Conservation (phyloP, 1,284 basidiomycete genomes). For the Ustilago tritici region DNA sequence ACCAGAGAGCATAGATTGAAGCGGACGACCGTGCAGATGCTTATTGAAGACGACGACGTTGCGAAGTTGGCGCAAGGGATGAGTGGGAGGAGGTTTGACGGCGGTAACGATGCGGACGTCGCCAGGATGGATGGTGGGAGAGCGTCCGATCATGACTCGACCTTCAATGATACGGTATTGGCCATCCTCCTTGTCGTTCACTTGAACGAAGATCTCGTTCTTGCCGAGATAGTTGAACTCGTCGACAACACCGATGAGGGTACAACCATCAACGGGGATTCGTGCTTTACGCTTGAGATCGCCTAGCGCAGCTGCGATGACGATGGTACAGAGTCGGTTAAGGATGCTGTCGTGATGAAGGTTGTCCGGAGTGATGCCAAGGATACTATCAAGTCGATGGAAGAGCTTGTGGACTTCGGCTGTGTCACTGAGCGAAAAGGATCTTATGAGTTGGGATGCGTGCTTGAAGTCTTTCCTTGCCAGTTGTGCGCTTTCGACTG, state of each 20-base stretch:
- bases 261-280: constrained; percentile 25
- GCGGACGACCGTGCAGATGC: constrained; percentile 18
- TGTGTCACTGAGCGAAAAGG: constrained; percentile 28
- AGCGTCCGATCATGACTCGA: constrained; percentile 44
- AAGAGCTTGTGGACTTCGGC: constrained; percentile 32
- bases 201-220: constrained; percentile 45
- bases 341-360: constrained; percentile 23
- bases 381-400: constrained; percentile 12
- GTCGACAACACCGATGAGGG: constrained; percentile 44
- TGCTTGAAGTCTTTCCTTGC: constrained; percentile 21
- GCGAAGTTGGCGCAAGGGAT: constrained; percentile 41
- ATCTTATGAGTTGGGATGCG: constrained; percentile 28
- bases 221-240: constrained; percentile 35
- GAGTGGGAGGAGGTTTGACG: constrained; percentile 28
- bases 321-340: constrained; percentile 26
- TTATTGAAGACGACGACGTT: constrained; percentile 52
- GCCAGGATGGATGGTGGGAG: constrained; percentile 51
- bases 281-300: constrained; percentile 44
- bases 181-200: constrained; percentile 21
- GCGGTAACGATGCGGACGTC: constrained; percentile 46
- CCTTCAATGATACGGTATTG: constrained; percentile 28
- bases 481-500: constrained; percentile 24
- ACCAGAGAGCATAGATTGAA: constrained; percentile 48
- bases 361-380: constrained; percentile 24
- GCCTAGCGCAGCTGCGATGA: constrained; percentile 36